Evolutionary conservation across 129 eudicot species (phyloP), one percentile per base, ranked within the genome.

Genomic region (Flaveria trinervia): DNA sequence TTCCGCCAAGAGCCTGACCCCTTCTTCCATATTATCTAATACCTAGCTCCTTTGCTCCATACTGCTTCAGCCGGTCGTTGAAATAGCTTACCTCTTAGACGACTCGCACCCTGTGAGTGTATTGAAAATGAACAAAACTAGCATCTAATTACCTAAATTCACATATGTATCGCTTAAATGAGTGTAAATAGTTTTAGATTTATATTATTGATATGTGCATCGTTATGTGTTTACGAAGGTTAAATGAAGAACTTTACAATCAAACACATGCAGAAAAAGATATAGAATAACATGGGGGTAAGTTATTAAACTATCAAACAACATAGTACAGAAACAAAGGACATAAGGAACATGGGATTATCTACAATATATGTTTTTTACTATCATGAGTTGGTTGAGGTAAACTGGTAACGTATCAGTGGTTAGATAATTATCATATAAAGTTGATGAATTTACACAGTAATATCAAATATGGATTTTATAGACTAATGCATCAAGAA

Each of bases 281-380:
- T 28, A 70, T 49, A 70, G 16, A 69, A 28, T 28, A 77, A 46
- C 25, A 36, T 9, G 44, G 71, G 68, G 13, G 65, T 73, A 50
- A 69, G 26, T 55, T 77, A 39, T 65, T n/a, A 55, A 55, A 71
- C 77, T 65, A 56, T 18, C 65, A 43, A 82, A 82, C 57, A 82
- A 71, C 59, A 59, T 77, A 73, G 73, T 66, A 70, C 81, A 64
- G 50, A 41, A 22, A 48, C 72, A 52, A n/a, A 36, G 36, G 56
- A 79, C 72, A 71, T 18, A 22, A 65, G 18, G 45, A 48, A 46
- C 45, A n/a, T 12, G 30, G 65, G 44, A 41, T 39, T 44, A 64
- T 64, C 68, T 30, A 28, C 45, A 13, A 62, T 62, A 71, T 48
- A 12, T 48, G 52, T 12, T 12, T 48, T 48, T 48, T 48, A 48